A percentile compares a stretch with the other conserved stretches of the same genome.
These are phyloP conservation scores for Neopestalotiopsis clavispora DNA, from an alignment of 2,329 filamentous ascomycete species.

Conservation along the genomic window DNA sequence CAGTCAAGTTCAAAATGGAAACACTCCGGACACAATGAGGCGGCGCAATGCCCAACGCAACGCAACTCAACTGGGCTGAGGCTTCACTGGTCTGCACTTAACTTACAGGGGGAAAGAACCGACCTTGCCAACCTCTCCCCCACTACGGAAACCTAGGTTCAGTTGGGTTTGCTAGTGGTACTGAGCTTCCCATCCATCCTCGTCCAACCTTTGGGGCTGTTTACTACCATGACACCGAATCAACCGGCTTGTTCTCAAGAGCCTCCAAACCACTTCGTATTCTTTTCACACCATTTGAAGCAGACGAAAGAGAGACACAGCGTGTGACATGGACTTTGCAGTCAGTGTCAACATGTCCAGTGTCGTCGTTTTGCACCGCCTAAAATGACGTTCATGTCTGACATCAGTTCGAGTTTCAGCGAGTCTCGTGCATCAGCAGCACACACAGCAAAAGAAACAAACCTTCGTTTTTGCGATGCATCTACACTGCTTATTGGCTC, in stretches of 20 bases:
- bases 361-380: not conserved
- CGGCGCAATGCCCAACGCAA: not conserved
- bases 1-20: not conserved
- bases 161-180: no score
- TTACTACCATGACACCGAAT: no score
- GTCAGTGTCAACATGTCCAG: not conserved
- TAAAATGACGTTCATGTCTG: not conserved
- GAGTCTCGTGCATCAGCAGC: not conserved
- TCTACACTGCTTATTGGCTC: constrained; percentile 1
- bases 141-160: not conserved
- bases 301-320: not conserved
- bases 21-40: not conserved
- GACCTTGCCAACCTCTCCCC: not conserved
- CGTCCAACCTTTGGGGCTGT: no score
- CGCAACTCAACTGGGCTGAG: not conserved
- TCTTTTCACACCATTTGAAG: not conserved
- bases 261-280: not conserved
- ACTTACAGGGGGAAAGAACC: not conserved
- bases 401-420: not conserved
- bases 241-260: no score
- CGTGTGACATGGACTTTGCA: not conserved
- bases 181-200: no score
- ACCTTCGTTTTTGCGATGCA: not conserved
- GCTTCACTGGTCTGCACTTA: not conserved
- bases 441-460: not conserved